Evolutionary conservation across 352 stramenopile genomes (phyloP).

Genomic region (Pythium apleroticum): DNA sequence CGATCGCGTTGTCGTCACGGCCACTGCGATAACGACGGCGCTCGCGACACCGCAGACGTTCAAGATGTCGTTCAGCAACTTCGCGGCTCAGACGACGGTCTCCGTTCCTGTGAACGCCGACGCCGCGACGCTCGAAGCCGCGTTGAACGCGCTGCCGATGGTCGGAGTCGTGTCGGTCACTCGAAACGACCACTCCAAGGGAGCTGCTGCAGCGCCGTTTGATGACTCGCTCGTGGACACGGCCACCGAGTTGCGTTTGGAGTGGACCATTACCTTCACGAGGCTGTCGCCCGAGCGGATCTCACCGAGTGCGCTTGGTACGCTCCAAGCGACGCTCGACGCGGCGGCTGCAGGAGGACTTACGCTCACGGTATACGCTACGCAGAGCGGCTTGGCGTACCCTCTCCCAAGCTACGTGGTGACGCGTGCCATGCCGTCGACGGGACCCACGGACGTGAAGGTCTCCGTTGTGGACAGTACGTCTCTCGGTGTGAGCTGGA

Average conservation of each 20-base stretch:
- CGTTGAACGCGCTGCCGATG: conserved; percentile 46
- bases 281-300: conserved; percentile 46
- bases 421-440: conserved; percentile 46
- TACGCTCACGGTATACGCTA: conserved; percentile 26
- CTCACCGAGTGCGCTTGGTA: conserved; percentile 47
- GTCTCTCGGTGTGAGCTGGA: conserved; percentile 72
- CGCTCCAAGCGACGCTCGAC: conserved; percentile 35
- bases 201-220: conserved; percentile 34
- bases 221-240: conserved; percentile 52
- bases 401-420: conserved; percentile 33
- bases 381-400: conserved; percentile 26
- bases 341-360: conserved; percentile 22
- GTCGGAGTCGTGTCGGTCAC: conserved; percentile 60
- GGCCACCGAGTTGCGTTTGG: conserved; percentile 39
- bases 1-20: conserved; percentile 41
- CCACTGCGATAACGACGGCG: conserved; percentile 31
- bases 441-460: conserved; percentile 42
- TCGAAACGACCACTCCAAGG: conserved; percentile 62
- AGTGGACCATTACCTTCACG: conserved; percentile 83
- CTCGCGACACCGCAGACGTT: conserved; percentile 47
- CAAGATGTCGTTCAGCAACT: conserved; percentile 60
- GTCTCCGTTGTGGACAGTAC: conserved; percentile 62
- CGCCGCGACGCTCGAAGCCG: conserved; percentile 49
- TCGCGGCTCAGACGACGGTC: conserved; percentile 29
- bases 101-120: conserved; percentile 52